Evolutionary conservation across 371 early-diverging fungal species (phyloP).

Genomic region (Batkoa obscura): DNA sequence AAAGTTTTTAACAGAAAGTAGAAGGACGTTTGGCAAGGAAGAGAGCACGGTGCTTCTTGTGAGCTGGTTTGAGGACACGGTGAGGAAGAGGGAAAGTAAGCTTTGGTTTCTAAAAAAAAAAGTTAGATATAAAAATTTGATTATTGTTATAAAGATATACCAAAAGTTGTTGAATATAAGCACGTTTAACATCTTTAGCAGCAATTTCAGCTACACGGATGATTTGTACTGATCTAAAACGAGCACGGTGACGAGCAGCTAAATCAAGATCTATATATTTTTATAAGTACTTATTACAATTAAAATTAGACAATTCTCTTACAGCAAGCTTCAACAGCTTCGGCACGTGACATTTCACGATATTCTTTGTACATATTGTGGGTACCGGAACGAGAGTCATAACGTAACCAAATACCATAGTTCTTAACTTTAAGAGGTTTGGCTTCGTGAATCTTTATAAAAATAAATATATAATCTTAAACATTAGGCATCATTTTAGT

Average conservation of each 20-base stretch:
- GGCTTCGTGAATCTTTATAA: slow-evolving; percentile 76
- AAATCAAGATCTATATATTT: slow-evolving; percentile 76
- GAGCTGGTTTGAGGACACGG: slow-evolving; percentile 65
- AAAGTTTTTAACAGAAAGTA: slow-evolving; percentile 45
- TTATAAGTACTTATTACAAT: not conserved
- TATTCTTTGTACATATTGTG: slow-evolving; percentile 99
- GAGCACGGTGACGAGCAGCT: slow-evolving; percentile 98
- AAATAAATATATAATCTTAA: too few species aligned
- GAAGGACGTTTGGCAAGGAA: slow-evolving; percentile 83
- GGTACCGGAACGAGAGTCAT: slow-evolving; percentile 97
- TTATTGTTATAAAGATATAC: slow-evolving; percentile 5
- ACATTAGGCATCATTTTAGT: too few species aligned
- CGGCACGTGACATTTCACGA: slow-evolving; percentile 88
- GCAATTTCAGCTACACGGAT: slow-evolving; percentile 89
- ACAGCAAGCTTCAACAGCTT: slow-evolving; percentile 89
- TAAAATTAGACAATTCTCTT: slow-evolving; percentile 12
- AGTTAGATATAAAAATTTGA: not conserved
- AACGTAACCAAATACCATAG: slow-evolving; percentile 98
- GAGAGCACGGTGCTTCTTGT: slow-evolving; percentile 43
- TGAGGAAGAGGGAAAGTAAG: slow-evolving; percentile 97
- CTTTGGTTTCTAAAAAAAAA: slow-evolving; percentile 21
- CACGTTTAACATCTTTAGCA: slow-evolving; percentile 82
- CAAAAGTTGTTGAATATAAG: slow-evolving; percentile 91
- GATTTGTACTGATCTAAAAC: slow-evolving; percentile 95
- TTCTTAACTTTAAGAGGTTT: slow-evolving; percentile 90